Base-by-base conservation (phyloP, 306 rosid genomes). In the Begonia peltatifolia region DNA sequence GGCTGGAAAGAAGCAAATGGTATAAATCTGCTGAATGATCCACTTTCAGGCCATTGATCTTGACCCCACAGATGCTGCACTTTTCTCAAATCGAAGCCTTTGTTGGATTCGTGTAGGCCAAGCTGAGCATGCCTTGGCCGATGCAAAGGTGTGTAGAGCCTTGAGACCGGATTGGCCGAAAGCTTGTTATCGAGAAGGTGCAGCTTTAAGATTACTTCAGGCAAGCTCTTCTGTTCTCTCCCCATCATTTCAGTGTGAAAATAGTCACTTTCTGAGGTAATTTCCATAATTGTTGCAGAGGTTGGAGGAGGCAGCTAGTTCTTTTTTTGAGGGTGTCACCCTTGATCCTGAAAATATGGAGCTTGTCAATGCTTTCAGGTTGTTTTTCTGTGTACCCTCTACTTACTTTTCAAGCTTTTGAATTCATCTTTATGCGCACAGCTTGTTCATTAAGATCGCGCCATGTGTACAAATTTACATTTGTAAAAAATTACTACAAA, bases 141-240 rank as follows among this genome's bases (percentile, higher is more conserved):
- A 90, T 68, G 99, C 94, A 57, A 90, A 81, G 75, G 74, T 83
- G 38, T 86, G 93, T 69, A 74, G 94, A 76, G 75, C 75, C 44
- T 62, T 86, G 70, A 79, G 71, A 71, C 94, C 99, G 12, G 86
- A 86, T 67, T 90, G 99, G 99, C 66, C 88, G 14, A 90, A 90
- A 75, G 94, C 93, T 71, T 86, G 99, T 74, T 90, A 80, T 49
- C 82, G 96, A 13, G 99, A 83, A 83, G 99, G 96, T 22, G 96
- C 96, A 47, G 99, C 96, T 41, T 75, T 86, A 63, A 84, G 93
- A 20, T 66, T 83, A 44, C 71, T 90, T 71, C 92, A 80, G 99
- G 99, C 78, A 73, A 49, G 86, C 61, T 43, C 16, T 53, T 42
- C 46, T 23, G 16, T 57, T 66, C 48, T 18, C 55, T 30, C 14